These are phyloP conservation scores for Nyssa sinensis DNA, from an alignment of 148 eudicot species.

Conservation along the genomic window DNA sequence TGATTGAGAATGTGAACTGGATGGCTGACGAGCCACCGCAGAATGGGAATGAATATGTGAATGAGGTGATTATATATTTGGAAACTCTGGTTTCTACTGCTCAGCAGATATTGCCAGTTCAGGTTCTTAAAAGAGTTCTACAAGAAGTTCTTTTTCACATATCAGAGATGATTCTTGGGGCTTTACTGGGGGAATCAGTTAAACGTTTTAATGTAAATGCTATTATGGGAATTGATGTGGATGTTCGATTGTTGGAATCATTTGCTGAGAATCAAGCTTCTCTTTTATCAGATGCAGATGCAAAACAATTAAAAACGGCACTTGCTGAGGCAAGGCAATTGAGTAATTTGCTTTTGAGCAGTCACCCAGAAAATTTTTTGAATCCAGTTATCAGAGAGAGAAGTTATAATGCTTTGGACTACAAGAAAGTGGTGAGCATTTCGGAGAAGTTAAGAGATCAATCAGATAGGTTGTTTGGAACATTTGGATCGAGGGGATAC, in stretches of 20 bases:
- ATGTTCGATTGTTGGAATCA: conserved; percentile 67
- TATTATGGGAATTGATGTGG: conserved; percentile 77
- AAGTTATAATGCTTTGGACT: conserved; percentile 82
- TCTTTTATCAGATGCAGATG: conserved; percentile 66
- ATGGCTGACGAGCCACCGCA: conserved; percentile 79
- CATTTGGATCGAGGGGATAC: conserved; percentile 75
- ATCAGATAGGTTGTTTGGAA: conserved; percentile 68
- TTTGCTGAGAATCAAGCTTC: conserved; percentile 78
- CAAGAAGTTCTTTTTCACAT: conserved; percentile 81
- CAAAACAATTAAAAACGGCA: conserved; percentile 58
- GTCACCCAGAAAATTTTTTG: conserved; percentile 83
- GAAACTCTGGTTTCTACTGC: conserved; percentile 96
- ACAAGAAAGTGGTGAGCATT: conserved; percentile 74
- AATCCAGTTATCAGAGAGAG: conserved; percentile 92
- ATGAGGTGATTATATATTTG: conserved; percentile 87
- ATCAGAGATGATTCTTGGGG: conserved; percentile 75
- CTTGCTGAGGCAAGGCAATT: conserved; percentile 82
- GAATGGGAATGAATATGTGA: conserved; percentile 85
- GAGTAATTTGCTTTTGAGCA: conserved; percentile 80
- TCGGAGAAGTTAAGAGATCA: conserved; percentile 90
- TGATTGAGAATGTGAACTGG: conserved; percentile 95
- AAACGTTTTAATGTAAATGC: conserved; percentile 80
- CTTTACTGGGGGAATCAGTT: conserved; percentile 74
- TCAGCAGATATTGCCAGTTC: conserved; percentile 82
- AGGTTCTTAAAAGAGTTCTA: conserved; percentile 77